These are phyloP conservation scores for Withania somnifera DNA, from an alignment of 305 asterid species.

Conservation along the genomic window DNA sequence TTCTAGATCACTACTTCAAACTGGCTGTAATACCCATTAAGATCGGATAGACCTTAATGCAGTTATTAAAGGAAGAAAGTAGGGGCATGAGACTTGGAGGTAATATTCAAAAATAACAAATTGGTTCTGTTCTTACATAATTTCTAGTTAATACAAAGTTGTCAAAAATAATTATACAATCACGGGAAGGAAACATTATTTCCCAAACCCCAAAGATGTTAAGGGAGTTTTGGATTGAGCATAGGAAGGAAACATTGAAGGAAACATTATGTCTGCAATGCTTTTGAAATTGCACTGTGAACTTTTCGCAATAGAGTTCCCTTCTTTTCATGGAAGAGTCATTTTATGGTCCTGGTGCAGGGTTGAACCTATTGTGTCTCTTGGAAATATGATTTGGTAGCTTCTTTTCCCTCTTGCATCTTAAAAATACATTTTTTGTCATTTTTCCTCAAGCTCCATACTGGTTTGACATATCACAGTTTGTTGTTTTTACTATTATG, in stretches of 20 bases:
- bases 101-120: background rate
- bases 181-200: background rate
- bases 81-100: background rate
- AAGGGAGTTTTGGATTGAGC: background rate
- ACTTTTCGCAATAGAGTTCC: background rate
- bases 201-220: background rate
- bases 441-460: background rate
- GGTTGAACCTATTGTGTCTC: background rate
- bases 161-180: background rate
- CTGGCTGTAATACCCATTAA: background rate
- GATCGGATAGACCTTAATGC: background rate
- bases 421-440: background rate
- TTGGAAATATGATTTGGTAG: background rate
- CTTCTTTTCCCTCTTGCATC: background rate
- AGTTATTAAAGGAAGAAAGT: background rate
- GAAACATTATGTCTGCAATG: too few relatives aligned
- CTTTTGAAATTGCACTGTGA: background rate
- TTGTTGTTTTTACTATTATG: constrained; percentile 7
- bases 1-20: background rate
- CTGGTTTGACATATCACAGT: background rate
- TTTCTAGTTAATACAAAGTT: background rate
- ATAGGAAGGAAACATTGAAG: too few relatives aligned
- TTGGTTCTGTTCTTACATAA: background rate
- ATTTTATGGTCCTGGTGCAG: background rate
- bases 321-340: background rate